These are phyloP conservation scores for Caryopteris hybrid DNA, from an alignment of 305 asterid genomes.

Conservation along the genomic window DNA sequence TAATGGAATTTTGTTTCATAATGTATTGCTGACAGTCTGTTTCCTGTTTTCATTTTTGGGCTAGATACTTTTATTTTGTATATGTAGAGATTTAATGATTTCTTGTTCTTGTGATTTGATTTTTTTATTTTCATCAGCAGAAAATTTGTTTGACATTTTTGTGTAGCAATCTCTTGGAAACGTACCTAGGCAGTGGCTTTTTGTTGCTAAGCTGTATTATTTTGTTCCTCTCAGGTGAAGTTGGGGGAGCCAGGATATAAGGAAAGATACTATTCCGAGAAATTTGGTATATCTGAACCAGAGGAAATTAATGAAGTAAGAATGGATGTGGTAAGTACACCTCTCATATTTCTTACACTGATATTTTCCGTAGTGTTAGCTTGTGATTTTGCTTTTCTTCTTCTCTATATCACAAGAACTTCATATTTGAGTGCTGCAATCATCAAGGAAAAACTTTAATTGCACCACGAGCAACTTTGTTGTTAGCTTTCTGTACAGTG, in stretches of 20 bases:
- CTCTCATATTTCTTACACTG: conserved; percentile 6
- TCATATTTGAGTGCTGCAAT: not conserved
- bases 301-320: conserved; percentile 64
- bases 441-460: not conserved
- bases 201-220: conserved; percentile 14
- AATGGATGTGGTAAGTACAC: conserved; percentile 67
- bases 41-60: not conserved
- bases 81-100: not conserved
- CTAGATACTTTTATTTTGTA: not conserved
- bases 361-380: conserved; percentile 9
- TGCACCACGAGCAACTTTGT: not conserved
- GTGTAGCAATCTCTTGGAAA: not conserved
- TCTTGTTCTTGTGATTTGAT: not conserved
- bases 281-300: conserved; percentile 63
- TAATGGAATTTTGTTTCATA: not conserved
- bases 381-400: not conserved
- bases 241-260: conserved; percentile 98
- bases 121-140: not conserved
- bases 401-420: not conserved
- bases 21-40: not conserved
- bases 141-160: not conserved
- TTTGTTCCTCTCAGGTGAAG: conserved; percentile 56
- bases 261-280: conserved; percentile 91
- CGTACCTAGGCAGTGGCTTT: conserved; percentile 11
- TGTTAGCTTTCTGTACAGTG: not conserved